Evolutionary conservation across 2,329 filamentous ascomycete species (phyloP).

Genomic region (Mollisia scopiformis): DNA sequence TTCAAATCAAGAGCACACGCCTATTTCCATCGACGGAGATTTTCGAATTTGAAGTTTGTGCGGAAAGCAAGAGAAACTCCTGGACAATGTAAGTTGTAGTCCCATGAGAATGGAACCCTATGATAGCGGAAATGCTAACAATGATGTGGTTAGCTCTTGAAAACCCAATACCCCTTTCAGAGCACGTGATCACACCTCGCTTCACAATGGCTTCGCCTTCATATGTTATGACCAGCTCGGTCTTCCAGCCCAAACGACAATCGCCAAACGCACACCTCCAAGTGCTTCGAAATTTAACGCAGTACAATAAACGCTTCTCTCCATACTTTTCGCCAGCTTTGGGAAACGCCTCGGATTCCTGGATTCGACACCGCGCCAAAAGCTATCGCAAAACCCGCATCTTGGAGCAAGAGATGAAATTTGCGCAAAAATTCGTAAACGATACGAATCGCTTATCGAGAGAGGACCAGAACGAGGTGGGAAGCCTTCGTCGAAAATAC

Average conservation of each 20-base stretch:
- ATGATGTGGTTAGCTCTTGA: too few species aligned
- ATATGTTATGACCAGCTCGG: neutral
- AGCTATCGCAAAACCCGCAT: neutral
- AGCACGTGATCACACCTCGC: neutral
- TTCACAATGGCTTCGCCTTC: neutral
- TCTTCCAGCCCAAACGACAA: constrained; percentile 5
- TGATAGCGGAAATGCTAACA: neutral
- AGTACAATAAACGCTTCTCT: neutral
- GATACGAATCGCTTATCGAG: too few species aligned
- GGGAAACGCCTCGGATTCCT: constrained; percentile 10
- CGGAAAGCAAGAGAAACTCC: neutral
- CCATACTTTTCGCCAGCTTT: constrained; percentile 8
- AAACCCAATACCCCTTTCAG: neutral
- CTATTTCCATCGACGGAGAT: too few species aligned
- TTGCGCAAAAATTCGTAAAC: too few species aligned
- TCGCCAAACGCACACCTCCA: constrained; percentile 4
- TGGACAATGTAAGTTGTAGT: neutral
- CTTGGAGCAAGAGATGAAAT: neutral
- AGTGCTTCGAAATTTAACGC: neutral
- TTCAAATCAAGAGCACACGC: too few species aligned
- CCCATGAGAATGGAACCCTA: neutral
- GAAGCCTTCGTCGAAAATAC: too few species aligned
- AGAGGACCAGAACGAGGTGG: too few species aligned
- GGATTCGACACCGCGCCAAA: neutral
- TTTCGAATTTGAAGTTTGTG: neutral